Evolutionary conservation across 2,329 filamentous ascomycete genomes (phyloP), one percentile per base, ranked within the genome.

Genomic region (Xylariaceae sp.): DNA sequence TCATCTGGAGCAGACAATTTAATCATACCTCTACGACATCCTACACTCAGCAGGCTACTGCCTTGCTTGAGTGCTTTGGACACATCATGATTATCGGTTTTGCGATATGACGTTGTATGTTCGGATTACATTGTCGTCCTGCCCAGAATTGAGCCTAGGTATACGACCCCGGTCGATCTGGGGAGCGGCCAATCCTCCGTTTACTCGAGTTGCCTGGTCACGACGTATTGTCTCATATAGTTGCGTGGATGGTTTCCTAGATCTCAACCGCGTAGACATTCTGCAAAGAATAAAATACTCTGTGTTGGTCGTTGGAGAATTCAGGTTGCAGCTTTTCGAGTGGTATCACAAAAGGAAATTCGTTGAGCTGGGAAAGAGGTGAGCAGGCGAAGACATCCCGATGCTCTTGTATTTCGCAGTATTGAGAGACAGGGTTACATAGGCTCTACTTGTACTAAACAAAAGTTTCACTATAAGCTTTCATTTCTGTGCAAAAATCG

Each of bases 51-150:
- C 70, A 70, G 70, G 73, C 71, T 76, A 75, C 72, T 69, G 72
- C 74, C 72, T 73, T 61, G 70, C 58, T 60, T 67, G 72, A 73
- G 76, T 74, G 76, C 72, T 75, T 82, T 82, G 79, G 79, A 82
- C 76, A 81, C 74, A 76, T 80, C 71, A 81, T 80, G 75, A 70
- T 81, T 81, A 81, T 74, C 74, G 71, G 74, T 80, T 79, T 80
- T 80, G 77, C 76, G 74, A 77, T 78, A 77, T 74, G 71, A 60
- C 53, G 55, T 60, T 59, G 56, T 58, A 54, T 49, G 59, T 63
- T 56, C 56, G 50, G 54, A 60, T 55, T 47, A 54, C 47, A 55
- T 55, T 54, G 41, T 58, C 57, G 54, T 52, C 55, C 53, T 58
- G 54, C 52, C 54, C 54, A 52, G 47, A 47, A 57, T 55, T 34